phyloP scores from a whole-genome alignment of 2,329 filamentous ascomycete species.

The Didymella pomorum region DNA sequence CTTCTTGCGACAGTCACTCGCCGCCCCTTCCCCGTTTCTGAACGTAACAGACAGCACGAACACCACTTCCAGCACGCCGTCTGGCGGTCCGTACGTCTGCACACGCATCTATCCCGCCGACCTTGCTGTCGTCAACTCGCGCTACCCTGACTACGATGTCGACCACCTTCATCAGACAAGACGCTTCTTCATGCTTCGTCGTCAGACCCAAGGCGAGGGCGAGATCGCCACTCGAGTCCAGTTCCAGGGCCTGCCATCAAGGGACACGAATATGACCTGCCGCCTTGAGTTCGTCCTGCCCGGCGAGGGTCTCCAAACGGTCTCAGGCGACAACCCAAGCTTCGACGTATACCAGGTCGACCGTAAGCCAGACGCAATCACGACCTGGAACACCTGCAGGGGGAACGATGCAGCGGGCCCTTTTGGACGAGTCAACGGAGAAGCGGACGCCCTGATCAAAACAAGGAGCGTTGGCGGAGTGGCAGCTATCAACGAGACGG shows the following conservation, averaged over 20 bases:
- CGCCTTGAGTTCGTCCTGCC: conserved; percentile 41
- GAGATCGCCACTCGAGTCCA: conserved; percentile 41
- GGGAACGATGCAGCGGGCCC: conserved; percentile 14
- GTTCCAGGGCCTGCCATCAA: conserved; percentile 24
- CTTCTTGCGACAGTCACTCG: conserved; percentile 13
- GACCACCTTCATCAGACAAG: conserved; percentile 29
- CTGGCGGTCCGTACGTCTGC: conserved; percentile 25
- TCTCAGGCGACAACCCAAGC: conserved; percentile 32
- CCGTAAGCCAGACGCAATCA: conserved; percentile 21
- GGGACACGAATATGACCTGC: conserved; percentile 28
- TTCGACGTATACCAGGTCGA: conserved; percentile 40
- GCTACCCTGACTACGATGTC: conserved; percentile 34
- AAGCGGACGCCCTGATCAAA: conserved; percentile 23
- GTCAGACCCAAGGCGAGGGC: conserved; percentile 27
- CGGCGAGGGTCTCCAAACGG: conserved; percentile 14
- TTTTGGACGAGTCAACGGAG: conserved; percentile 38
- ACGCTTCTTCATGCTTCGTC: conserved; percentile 43
- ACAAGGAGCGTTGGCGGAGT: conserved; percentile 29
- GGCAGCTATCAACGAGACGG: conserved; percentile 26
- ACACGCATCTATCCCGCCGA: conserved; percentile 32
- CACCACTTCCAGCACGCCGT: conserved; percentile 4
- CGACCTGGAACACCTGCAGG: conserved; percentile 37
- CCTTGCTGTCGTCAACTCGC: conserved; percentile 38
- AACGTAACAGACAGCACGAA: conserved; percentile 22
- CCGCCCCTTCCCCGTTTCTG: conserved; percentile 23